Conservation (phyloP, 805 yeast genomes). For the Metschnikowia continentalis region DNA sequence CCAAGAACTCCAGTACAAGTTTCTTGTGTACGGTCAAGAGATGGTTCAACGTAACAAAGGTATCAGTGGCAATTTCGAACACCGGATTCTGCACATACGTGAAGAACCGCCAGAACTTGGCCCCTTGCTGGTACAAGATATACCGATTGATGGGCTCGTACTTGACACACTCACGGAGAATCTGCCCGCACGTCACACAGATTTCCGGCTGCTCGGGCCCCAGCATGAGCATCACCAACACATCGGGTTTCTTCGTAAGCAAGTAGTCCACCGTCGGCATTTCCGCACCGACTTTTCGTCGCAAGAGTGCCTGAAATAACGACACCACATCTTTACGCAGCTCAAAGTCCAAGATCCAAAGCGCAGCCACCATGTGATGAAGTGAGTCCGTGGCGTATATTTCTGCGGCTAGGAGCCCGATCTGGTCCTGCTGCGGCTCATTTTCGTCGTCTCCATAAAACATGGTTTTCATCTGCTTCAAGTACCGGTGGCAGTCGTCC, state of each 20-base stretch:
- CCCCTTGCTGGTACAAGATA: constrained; percentile 46
- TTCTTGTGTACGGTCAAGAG: constrained; percentile 66
- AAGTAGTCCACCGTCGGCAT: constrained; percentile 87
- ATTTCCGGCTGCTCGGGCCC: constrained; percentile 74
- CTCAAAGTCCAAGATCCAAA: constrained; percentile 79
- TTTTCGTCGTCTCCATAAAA: constrained; percentile 66
- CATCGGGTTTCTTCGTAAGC: constrained; percentile 53
- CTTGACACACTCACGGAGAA: constrained; percentile 80
- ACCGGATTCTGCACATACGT: constrained; percentile 68
- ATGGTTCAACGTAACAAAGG: constrained; percentile 73
- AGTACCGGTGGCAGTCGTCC: constrained; percentile 68
- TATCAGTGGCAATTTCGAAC: constrained; percentile 88
- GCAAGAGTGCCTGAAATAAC: constrained; percentile 69
- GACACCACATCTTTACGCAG: constrained; percentile 77
- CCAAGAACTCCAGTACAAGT: constrained; percentile 67
- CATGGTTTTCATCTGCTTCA: constrained; percentile 60
- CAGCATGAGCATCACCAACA: constrained; percentile 56
- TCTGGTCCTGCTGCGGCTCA: constrained; percentile 66
- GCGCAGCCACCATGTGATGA: constrained; percentile 51
- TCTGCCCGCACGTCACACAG: constrained; percentile 70
- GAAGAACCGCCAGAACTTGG: constrained; percentile 77
- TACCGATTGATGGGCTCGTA: constrained; percentile 64
- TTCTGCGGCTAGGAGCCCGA: constrained; percentile 74
- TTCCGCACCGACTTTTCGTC: constrained; percentile 71
- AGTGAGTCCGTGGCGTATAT: constrained; percentile 70